phyloP scores from a whole-genome alignment of 139 green algal species.

The Volvox reticuliferus region DNA sequence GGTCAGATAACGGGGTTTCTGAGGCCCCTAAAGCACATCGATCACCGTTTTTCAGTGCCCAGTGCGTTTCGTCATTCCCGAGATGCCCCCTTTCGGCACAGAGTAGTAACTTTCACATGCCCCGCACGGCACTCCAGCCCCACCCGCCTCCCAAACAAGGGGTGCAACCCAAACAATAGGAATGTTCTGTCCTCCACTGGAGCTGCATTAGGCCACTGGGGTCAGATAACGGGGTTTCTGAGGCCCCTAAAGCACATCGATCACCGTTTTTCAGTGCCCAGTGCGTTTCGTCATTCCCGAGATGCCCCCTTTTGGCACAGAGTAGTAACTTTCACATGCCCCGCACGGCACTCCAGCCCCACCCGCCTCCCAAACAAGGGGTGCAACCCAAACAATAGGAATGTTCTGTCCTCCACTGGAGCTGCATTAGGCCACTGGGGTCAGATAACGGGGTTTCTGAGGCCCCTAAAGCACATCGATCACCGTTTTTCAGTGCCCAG shows the following conservation, averaged over 20 bases:
- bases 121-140: too few relatives aligned
- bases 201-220: background rate
- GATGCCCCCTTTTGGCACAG: background rate
- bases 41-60: conserved; percentile 71
- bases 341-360: too few relatives aligned
- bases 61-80: conserved; percentile 59
- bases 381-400: too few relatives aligned
- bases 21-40: conserved; percentile 59
- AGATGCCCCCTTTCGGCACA: background rate
- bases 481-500: conserved; percentile 73
- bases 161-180: too few relatives aligned
- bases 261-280: conserved; percentile 74
- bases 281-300: conserved; percentile 54
- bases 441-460: conserved; percentile 73
- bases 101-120: background rate
- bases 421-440: background rate
- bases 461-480: conserved; percentile 58
- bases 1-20: conserved; percentile 71
- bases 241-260: conserved; percentile 58
- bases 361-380: too few relatives aligned
- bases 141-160: too few relatives aligned
- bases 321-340: background rate
- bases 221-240: conserved; percentile 72
- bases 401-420: too few relatives aligned
- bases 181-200: too few relatives aligned